phyloP scores from a whole-genome alignment of 441 rosid genomes.

The Viola pubescens region DNA sequence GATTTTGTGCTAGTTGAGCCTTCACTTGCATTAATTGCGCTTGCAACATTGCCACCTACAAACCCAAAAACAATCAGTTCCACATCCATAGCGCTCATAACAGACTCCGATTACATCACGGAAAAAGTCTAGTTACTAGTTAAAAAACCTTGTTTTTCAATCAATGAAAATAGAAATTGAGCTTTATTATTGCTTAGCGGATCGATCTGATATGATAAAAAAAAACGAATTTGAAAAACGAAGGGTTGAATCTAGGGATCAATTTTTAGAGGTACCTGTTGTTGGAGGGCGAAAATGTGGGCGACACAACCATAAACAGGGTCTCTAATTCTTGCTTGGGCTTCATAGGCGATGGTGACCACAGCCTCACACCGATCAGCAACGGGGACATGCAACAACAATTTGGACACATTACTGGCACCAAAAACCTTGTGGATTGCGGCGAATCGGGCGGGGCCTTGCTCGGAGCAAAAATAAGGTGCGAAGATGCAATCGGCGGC shows the following conservation, averaged over 20 bases:
- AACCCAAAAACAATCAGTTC: not conserved
- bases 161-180: too few relatives aligned
- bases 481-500: constrained; percentile 79
- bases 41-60: constrained; percentile 74
- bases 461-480: constrained; percentile 84
- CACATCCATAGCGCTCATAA: too few relatives aligned
- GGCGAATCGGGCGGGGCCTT: constrained; percentile 79
- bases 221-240: not conserved
- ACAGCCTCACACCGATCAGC: constrained; percentile 89
- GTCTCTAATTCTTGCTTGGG: constrained; percentile 83
- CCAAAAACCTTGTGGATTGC: constrained; percentile 94
- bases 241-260: not conserved
- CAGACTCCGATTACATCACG: too few relatives aligned
- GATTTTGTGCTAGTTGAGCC: constrained; percentile 50
- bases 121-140: too few relatives aligned
- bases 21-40: constrained; percentile 79
- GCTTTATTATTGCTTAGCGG: too few relatives aligned
- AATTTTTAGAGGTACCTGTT: constrained; percentile 44
- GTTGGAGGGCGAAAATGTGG: constrained; percentile 79
- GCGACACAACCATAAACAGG: constrained; percentile 95
- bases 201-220: not conserved
- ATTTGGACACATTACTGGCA: constrained; percentile 83
- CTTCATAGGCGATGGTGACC: constrained; percentile 86
- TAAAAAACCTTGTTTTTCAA: too few relatives aligned
- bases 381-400: constrained; percentile 64